Percentiles rank a stretch among this genome's conserved stretches.
Evolutionary conservation across 306 rosid species (phyloP).

Genomic region (Psophocarpus tetragonolobus): DNA sequence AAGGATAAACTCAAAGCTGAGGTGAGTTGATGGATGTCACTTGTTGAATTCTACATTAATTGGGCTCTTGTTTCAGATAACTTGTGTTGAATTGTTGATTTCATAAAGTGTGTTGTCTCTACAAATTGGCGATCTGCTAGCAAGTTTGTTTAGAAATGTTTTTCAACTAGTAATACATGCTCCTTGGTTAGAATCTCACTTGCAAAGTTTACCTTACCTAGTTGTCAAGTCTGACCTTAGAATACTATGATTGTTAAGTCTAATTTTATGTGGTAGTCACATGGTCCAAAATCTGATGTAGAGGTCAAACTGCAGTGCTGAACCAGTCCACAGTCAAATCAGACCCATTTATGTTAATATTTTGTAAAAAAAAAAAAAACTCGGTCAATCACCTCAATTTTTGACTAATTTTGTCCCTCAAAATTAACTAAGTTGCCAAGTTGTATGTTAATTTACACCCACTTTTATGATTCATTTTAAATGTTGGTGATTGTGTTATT

Average conservation of each 20-base stretch:
- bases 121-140: not conserved
- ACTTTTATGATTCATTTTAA: not conserved
- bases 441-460: not conserved
- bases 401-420: not conserved
- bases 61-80: not conserved
- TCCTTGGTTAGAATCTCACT: not conserved
- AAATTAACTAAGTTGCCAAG: not conserved
- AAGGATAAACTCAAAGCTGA: constrained; percentile 56
- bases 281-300: too few species aligned
- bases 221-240: too few species aligned
- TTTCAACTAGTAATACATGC: not conserved
- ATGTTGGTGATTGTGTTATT: not conserved
- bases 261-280: too few species aligned
- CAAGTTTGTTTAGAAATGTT: not conserved
- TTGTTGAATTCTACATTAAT: not conserved
- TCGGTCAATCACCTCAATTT: too few species aligned
- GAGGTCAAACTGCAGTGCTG: too few species aligned
- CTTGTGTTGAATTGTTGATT: not conserved
- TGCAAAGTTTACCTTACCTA: not conserved
- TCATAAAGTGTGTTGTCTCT: not conserved
- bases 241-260: too few species aligned
- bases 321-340: too few species aligned
- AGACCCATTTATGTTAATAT: too few species aligned
- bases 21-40: constrained; percentile 36
- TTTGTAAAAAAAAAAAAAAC: too few species aligned